Conservation (phyloP, 768 basidiomycete species). For the Xerocomellus amylosporus region DNA sequence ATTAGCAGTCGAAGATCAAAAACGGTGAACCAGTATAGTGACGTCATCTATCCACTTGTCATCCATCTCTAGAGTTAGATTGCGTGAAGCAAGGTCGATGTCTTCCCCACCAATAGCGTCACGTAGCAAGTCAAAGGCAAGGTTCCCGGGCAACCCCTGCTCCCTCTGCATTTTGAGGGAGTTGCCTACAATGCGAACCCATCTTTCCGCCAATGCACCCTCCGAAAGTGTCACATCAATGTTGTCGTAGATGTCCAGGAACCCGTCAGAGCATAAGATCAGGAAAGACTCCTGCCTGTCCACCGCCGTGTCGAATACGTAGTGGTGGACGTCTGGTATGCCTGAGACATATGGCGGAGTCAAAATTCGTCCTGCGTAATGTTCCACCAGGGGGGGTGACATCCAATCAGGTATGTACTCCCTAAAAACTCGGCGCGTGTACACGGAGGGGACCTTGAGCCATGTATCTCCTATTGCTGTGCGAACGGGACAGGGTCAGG, state of each 20-base stretch:
- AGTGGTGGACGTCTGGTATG: conserved; percentile 41
- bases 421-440: conserved; percentile 33
- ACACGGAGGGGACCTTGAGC: conserved; percentile 34
- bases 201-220: conserved; percentile 33
- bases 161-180: conserved; percentile 22
- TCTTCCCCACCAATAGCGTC: conserved; percentile 45
- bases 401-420: conserved; percentile 26
- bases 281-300: conserved; percentile 30
- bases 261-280: conserved; percentile 47
- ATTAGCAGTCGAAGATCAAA: conserved; percentile 20
- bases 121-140: conserved; percentile 41
- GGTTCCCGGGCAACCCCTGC: conserved; percentile 25
- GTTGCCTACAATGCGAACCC: conserved; percentile 34
- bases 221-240: conserved; percentile 20
- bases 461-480: conserved; percentile 36
- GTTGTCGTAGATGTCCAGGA: conserved; percentile 40
- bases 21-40: conserved; percentile 43
- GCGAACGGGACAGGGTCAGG: conserved; percentile 17
- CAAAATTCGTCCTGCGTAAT: conserved; percentile 35
- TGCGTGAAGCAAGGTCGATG: conserved; percentile 38
- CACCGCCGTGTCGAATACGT: conserved; percentile 23
- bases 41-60: conserved; percentile 52
- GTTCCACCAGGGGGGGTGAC: conserved; percentile 10
- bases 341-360: conserved; percentile 48
- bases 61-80: conserved; percentile 48